phyloP scores from a whole-genome alignment of 2,329 filamentous ascomycete genomes.

The Amylocarpus encephaloides region DNA sequence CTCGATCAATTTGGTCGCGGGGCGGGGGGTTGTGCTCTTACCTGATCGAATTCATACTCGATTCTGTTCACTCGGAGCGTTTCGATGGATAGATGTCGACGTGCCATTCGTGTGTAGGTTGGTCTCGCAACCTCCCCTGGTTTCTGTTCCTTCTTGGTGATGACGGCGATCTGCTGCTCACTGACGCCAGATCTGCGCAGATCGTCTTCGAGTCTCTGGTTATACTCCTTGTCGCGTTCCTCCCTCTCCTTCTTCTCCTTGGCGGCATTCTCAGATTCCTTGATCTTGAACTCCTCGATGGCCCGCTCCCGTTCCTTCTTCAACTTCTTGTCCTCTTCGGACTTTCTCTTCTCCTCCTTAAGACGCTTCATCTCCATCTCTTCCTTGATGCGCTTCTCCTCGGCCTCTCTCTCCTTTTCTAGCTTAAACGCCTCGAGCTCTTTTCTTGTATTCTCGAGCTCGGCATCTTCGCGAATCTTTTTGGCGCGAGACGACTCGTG shows the following conservation, averaged over 20 bases:
- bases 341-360: conserved; percentile 39
- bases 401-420: conserved; percentile 26
- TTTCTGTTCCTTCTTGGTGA: conserved; percentile 49
- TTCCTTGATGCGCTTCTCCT: conserved; percentile 39
- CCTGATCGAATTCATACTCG: conserved; percentile 51
- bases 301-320: conserved; percentile 42
- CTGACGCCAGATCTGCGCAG: conserved; percentile 52
- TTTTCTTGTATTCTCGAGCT: conserved; percentile 35
- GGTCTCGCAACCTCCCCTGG: conserved; percentile 38
- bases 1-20: background rate
- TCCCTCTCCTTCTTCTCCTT: conserved; percentile 34
- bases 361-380: conserved; percentile 37
- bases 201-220: conserved; percentile 50
- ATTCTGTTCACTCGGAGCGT: conserved; percentile 50
- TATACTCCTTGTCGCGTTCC: conserved; percentile 31
- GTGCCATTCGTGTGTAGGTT: conserved; percentile 59
- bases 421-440: conserved; percentile 42
- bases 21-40: conserved; percentile 33
- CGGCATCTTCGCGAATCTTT: conserved; percentile 1
- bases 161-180: conserved; percentile 52
- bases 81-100: conserved; percentile 55
- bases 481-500: background rate
- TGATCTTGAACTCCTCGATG: conserved; percentile 44
- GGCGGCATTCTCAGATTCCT: conserved; percentile 31
- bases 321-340: conserved; percentile 34